Base-by-base conservation (phyloP, 2,329 filamentous ascomycete genomes). In the Penicillium sp. region DNA sequence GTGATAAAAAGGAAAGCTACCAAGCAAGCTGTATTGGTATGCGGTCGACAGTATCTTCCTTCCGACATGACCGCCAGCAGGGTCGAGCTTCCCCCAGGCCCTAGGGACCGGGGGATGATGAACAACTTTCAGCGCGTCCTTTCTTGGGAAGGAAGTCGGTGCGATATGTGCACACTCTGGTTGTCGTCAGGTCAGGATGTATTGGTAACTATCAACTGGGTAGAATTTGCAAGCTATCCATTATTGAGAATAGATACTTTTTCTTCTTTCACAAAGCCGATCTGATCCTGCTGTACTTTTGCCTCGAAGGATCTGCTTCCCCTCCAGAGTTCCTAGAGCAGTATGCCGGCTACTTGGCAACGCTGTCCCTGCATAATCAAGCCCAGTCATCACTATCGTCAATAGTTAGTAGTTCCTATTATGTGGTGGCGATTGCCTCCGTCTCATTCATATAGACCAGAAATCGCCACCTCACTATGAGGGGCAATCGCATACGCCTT, bases 341-440 rank as follows among this genome's bases (percentile, higher is more conserved):
- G 51, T 33, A 40, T 37, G 22, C 35, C 35, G n/a, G 6, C 13
- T 33, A 33, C 50, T 62, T 55, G 57, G 57, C 54, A 49, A 35
- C 11, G 31, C 31, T 50, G 49, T 27, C 54, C 58, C 60, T 62
- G 58, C 60, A 62, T 54, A 51, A 60, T 52, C 51, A 40, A 31
- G 35, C 35, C 14, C 13, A 39, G 37, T 13, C 39, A 31, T 39
- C n/a, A 22, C 18, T 18, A 35, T 49, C 31, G 0, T 49, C 18
- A 19, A 10, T 19, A 46, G 7, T 31, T 19, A 46, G 7, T 31
- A 4, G 22, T 10, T 7, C 43, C 6, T 31, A 31, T 44, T 44
- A 44, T 27, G 41, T 44, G 41, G 41, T 7, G 41, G 22, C 41
- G 41, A 27, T 47, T 19, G 44, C n/a, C 44, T 47, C 27, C 5